A percentile compares a stretch with the other conserved stretches of the same genome.
These are phyloP conservation scores for Lipomyces spencermartinsiae DNA, from an alignment of 805 yeast species.

Conservation along the genomic window DNA sequence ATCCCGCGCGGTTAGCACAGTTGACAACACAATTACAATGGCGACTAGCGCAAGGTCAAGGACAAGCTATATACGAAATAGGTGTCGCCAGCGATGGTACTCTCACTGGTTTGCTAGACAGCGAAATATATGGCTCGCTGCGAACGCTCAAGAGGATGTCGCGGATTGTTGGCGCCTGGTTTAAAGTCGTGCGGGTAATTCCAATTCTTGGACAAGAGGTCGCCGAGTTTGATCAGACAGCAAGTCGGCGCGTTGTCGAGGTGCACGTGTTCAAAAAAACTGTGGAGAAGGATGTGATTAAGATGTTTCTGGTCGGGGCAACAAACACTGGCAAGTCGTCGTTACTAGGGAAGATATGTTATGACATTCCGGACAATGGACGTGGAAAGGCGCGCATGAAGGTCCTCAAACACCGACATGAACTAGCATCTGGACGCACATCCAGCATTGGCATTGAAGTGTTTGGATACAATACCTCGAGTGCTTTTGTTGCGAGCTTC, in stretches of 20 bases:
- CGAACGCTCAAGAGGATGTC: constrained; percentile 31
- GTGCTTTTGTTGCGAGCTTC: constrained; percentile 13
- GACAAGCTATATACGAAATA: constrained; percentile 36
- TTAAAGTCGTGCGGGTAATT: constrained; percentile 35
- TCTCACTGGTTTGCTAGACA: constrained; percentile 27
- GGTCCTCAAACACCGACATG: constrained; percentile 36
- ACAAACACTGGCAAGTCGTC: constrained; percentile 35
- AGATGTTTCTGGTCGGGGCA: constrained; percentile 31
- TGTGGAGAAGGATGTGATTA: constrained; percentile 24
- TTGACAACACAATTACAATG: constrained; percentile 38
- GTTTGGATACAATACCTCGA: constrained; percentile 30
- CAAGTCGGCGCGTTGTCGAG: constrained; percentile 27
- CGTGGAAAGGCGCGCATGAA: constrained; percentile 34
- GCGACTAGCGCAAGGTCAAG: constrained; percentile 38
- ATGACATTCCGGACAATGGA: constrained; percentile 33
- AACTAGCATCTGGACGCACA: constrained; percentile 33
- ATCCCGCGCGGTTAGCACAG: constrained; percentile 36
- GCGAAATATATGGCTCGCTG: constrained; percentile 33
- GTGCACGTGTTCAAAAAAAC: constrained; percentile 31
- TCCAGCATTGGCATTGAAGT: constrained; percentile 32
- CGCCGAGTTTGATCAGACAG: background rate
- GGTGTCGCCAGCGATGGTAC: constrained; percentile 37
- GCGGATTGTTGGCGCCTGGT: constrained; percentile 30
- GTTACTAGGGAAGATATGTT: constrained; percentile 28
- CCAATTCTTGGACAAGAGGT: constrained; percentile 22